Conservation (phyloP, 2,329 filamentous ascomycete species). For the Cladosporium sp. region DNA sequence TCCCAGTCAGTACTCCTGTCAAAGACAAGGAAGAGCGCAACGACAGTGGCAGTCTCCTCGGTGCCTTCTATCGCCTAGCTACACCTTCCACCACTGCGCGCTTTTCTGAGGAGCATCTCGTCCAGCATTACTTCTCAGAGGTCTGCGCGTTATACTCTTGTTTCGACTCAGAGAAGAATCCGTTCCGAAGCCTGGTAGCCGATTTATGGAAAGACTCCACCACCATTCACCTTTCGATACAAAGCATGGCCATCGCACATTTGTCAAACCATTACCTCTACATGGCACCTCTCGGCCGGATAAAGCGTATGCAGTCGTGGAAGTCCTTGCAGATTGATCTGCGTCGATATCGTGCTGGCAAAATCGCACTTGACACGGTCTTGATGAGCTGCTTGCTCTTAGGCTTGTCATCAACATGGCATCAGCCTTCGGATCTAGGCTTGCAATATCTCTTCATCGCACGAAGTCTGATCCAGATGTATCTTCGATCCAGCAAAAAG, state of each 20-base stretch:
- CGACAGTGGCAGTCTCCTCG: conserved; percentile 14
- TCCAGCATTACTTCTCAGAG: conserved; percentile 62
- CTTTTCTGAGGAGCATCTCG: conserved; percentile 41
- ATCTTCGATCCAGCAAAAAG: conserved; percentile 38
- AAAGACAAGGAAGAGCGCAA: background rate
- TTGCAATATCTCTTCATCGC: conserved; percentile 49
- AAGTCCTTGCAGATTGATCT: conserved; percentile 49
- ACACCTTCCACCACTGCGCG: conserved; percentile 25
- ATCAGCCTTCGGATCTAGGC: conserved; percentile 53
- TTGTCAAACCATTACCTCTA: conserved; percentile 55
- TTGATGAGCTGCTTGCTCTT: conserved; percentile 56
- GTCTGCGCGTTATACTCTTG: conserved; percentile 60
- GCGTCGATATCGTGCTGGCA: conserved; percentile 39
- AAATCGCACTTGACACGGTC: conserved; percentile 45
- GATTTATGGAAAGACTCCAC: conserved; percentile 56
- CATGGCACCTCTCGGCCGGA: conserved; percentile 48
- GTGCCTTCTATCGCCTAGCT: conserved; percentile 23
- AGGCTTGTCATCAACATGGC: conserved; percentile 58
- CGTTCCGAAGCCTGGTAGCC: conserved; percentile 56
- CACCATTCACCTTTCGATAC: conserved; percentile 57
- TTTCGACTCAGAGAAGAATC: conserved; percentile 60
- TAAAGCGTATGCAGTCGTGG: conserved; percentile 51
- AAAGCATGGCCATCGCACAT: conserved; percentile 61
- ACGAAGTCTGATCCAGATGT: conserved; percentile 35
- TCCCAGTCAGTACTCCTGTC: background rate